Evolutionary conservation across 768 basidiomycete genomes (phyloP), one percentile per base, ranked within the genome.

Genomic region (Auricularia sp.): DNA sequence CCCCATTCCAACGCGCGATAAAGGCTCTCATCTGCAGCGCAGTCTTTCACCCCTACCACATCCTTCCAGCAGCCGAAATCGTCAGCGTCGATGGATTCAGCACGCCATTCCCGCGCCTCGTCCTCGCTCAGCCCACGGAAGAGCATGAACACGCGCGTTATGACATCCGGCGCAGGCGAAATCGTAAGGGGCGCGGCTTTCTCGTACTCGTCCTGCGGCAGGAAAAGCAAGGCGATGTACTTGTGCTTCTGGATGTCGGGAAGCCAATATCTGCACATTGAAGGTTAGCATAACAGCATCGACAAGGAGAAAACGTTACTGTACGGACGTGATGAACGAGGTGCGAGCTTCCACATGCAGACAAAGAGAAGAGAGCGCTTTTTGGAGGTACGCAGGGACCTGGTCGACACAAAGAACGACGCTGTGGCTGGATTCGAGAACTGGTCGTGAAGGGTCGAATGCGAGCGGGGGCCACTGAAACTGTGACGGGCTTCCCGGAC

Each of bases 61-160:
- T 65, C 64, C 34, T 65, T 61, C 77, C 78, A 81, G 1, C 61
- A 64, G 11, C 65, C 64, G 3, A 71, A 73, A 34, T 73, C 69
- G 12, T 42, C 39, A 18, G 47, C 47, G 14, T 18, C 6, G 11
- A 51, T 18, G 11, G 47, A 16, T 6, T 10, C 47, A 6, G 8
- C 47, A 21, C 47, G 47, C 47, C 47, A 51, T 2, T 51, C 54
- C 2, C 35, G 61, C 3, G 70, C 21, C 0, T 74, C 70, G 0
- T 65, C 68, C 3, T 68, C 67, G 7, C 54, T 34, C 0, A 82
- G 67, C 1, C 79, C 78, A 21, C 73, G 69, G 69, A 81, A 83
- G 2, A 82, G 67, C 80, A 82, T 80, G 67, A 82, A 81, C 11
- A 82, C 71, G 6, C 79, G 77, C 0, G 74, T 77, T 8, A 80